These are phyloP conservation scores for Cicer judaicum DNA, from an alignment of 306 rosid species.

Conservation along the genomic window DNA sequence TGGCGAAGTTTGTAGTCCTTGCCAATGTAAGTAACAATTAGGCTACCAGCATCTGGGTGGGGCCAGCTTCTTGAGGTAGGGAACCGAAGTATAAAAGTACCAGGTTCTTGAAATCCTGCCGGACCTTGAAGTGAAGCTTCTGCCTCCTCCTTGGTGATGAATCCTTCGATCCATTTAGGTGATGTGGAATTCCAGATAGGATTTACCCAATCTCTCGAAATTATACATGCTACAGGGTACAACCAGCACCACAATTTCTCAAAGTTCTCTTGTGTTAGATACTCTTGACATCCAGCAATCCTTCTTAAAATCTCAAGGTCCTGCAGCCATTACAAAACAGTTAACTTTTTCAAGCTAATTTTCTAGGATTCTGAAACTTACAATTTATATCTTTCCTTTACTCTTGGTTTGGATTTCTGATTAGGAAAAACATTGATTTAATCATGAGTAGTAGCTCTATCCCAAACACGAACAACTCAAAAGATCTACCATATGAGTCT, in stretches of 20 bases:
- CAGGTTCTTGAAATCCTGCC: slow-evolving; percentile 82
- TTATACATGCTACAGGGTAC: slow-evolving; percentile 79
- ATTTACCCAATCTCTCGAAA: slow-evolving; percentile 75
- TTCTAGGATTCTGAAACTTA: slow-evolving; percentile 15
- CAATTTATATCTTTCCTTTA: background rate
- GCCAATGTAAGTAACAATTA: slow-evolving; percentile 82
- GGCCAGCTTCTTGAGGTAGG: slow-evolving; percentile 99
- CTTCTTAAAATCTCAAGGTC: slow-evolving; percentile 82
- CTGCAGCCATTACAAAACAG: slow-evolving; percentile 50
- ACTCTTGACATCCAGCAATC: slow-evolving; percentile 79
- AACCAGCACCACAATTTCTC: slow-evolving; percentile 99
- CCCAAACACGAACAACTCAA: slow-evolving; percentile 26
- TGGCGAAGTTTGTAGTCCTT: slow-evolving; percentile 70
- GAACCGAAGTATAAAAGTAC: slow-evolving; percentile 88
- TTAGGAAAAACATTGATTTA: slow-evolving; percentile 3
- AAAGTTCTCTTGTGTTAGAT: slow-evolving; percentile 73
- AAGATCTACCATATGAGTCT: background rate
- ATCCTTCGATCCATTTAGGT: slow-evolving; percentile 97
- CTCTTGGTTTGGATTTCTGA: background rate
- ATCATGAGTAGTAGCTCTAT: slow-evolving; percentile 1
- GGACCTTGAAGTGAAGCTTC: slow-evolving; percentile 89
- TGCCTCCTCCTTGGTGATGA: slow-evolving; percentile 92
- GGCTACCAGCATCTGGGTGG: slow-evolving; percentile 94
- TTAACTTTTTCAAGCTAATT: slow-evolving; percentile 17
- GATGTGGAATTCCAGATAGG: slow-evolving; percentile 81